Evolutionary conservation across 2,329 filamentous ascomycete genomes (phyloP).

Genomic region (Sporothrix curviconia): DNA sequence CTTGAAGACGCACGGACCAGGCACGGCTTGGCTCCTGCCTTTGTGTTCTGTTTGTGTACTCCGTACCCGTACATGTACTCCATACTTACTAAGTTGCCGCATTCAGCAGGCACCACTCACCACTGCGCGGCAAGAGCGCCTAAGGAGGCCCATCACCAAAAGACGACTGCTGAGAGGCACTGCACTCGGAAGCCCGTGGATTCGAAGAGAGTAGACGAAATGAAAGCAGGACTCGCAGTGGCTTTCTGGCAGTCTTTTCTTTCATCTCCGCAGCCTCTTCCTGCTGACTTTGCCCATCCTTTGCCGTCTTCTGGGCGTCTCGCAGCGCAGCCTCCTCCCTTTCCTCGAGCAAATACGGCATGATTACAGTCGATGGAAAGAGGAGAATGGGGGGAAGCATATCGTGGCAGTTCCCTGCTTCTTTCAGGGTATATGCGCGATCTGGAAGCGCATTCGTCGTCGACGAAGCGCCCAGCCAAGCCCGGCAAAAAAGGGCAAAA

Average conservation of each 20-base stretch:
- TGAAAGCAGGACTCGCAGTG: no score
- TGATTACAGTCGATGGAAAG: constrained; percentile 17
- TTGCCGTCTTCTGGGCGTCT: not conserved
- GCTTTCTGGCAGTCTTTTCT: not conserved
- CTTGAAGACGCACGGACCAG: constrained; percentile 14
- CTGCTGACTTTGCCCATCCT: not conserved
- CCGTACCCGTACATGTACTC: no score
- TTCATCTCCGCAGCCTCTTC: not conserved
- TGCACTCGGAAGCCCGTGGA: no score
- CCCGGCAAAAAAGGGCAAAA: not conserved
- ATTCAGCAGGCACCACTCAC: no score
- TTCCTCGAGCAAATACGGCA: not conserved
- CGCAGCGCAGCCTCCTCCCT: not conserved
- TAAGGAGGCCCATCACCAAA: no score
- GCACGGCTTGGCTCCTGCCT: not conserved
- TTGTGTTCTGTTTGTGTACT: no score
- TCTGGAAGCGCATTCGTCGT: not conserved
- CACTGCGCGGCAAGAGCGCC: no score
- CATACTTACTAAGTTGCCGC: no score
- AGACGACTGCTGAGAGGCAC: no score
- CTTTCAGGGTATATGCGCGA: not conserved
- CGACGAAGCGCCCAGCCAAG: not conserved
- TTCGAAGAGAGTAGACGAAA: not conserved
- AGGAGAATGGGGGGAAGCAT: not conserved
- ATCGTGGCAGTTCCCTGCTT: not conserved